Evolutionary conservation across 148 eudicot species (phyloP).

Genomic region (Heliamphora exappendiculata): DNA sequence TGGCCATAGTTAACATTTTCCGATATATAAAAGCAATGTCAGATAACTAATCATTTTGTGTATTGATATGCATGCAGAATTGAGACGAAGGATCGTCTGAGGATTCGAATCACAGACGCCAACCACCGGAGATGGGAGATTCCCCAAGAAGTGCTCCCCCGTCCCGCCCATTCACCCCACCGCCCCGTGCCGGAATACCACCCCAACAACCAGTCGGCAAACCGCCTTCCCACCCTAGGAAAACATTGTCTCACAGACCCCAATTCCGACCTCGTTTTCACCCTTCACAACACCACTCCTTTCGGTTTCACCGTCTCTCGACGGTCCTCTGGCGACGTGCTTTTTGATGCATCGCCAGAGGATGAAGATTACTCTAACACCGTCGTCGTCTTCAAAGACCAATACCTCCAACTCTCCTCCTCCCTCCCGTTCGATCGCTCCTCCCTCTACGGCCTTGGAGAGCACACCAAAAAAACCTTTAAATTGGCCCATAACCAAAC

Average conservation of each 20-base stretch:
- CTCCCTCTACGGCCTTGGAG: slow-evolving; percentile 76
- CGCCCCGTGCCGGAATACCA: slow-evolving; percentile 8
- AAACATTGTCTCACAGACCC: slow-evolving; percentile 22
- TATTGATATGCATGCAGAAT: slow-evolving; percentile 54
- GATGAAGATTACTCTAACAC: slow-evolving; percentile 17
- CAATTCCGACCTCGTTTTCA: slow-evolving; percentile 53
- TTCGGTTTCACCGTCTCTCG: slow-evolving; percentile 63
- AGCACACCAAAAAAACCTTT: slow-evolving; percentile 59
- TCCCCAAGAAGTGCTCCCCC: slow-evolving; percentile 34
- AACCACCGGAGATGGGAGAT: slow-evolving; percentile 57
- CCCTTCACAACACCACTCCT: slow-evolving; percentile 58
- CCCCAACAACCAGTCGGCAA: not conserved
- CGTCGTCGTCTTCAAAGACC: slow-evolving; percentile 63
- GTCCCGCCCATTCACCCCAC: slow-evolving; percentile 12
- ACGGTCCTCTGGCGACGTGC: slow-evolving; percentile 42
- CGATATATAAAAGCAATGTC: too few relatives aligned
- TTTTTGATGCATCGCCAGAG: slow-evolving; percentile 43
- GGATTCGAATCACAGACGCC: slow-evolving; percentile 59
- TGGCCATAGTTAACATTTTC: too few relatives aligned
- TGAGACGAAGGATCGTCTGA: slow-evolving; percentile 40
- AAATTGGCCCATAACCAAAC: slow-evolving; percentile 49
- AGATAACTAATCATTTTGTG: too few relatives aligned
- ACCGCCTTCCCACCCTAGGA: not conserved
- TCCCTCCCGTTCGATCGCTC: slow-evolving; percentile 44
- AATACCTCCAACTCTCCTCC: slow-evolving; percentile 62